phyloP scores from a whole-genome alignment of 768 basidiomycete genomes.

The Lactarius indigo region DNA sequence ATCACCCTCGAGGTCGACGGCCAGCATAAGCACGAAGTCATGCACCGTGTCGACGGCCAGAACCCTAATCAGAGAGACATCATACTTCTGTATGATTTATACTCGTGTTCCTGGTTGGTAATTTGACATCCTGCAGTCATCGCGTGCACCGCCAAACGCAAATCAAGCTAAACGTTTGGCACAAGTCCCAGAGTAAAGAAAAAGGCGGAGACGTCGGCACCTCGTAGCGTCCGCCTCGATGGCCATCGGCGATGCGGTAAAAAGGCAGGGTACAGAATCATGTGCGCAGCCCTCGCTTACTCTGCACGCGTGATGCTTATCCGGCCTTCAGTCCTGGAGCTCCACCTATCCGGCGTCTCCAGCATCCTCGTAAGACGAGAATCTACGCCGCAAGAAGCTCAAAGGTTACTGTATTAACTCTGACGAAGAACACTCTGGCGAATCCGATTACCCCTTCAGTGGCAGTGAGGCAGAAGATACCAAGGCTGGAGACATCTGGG shows the following conservation, averaged over 20 bases:
- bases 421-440: slow-evolving; percentile 27
- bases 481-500: slow-evolving; percentile 9
- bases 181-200: slow-evolving; percentile 55
- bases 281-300: slow-evolving; percentile 36
- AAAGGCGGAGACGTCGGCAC: slow-evolving; percentile 53
- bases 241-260: slow-evolving; percentile 51
- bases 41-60: slow-evolving; percentile 65
- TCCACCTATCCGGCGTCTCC: slow-evolving; percentile 21
- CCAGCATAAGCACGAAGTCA: slow-evolving; percentile 49
- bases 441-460: slow-evolving; percentile 39
- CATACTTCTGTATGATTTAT: slow-evolving; percentile 49
- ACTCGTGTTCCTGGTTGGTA: background rate
- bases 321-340: slow-evolving; percentile 13
- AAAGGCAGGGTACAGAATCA: slow-evolving; percentile 43
- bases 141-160: slow-evolving; percentile 38
- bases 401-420: slow-evolving; percentile 20
- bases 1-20: slow-evolving; percentile 54
- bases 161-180: slow-evolving; percentile 55
- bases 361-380: too few species aligned
- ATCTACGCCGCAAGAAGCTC: slow-evolving; percentile 16
- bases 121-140: slow-evolving; percentile 34
- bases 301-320: background rate
- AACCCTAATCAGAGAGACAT: slow-evolving; percentile 59
- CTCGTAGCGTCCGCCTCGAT: slow-evolving; percentile 52
- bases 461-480: slow-evolving; percentile 30